phyloP scores from a whole-genome alignment of 306 rosid genomes.

The Cyclanthera cordifolia region DNA sequence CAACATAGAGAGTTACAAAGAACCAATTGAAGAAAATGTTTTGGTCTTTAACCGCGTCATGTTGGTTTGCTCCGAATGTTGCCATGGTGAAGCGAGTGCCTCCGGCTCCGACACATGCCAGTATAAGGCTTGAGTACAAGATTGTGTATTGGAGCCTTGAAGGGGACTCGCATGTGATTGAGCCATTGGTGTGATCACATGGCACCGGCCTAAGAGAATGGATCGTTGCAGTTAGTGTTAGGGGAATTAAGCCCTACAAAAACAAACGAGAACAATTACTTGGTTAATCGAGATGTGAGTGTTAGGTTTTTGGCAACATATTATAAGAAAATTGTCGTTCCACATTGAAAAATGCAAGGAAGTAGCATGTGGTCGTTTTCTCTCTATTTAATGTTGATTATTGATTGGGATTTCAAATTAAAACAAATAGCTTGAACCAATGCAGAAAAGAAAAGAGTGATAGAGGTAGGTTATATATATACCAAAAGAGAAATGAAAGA shows the following conservation, averaged over 20 bases:
- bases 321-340: too few relatives aligned
- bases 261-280: background rate
- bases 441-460: too few relatives aligned
- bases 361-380: too few relatives aligned
- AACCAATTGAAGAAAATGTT: constrained; percentile 30
- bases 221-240: constrained; percentile 24
- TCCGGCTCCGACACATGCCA: constrained; percentile 26
- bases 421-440: too few relatives aligned
- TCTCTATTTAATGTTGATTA: too few relatives aligned
- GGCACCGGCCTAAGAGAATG: constrained; percentile 19
- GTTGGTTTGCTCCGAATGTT: constrained; percentile 31
- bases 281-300: too few relatives aligned
- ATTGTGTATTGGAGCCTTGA: constrained; percentile 24
- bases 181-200: constrained; percentile 9
- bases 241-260: constrained; percentile 19
- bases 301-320: too few relatives aligned
- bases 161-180: constrained; percentile 13
- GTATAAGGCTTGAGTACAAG: constrained; percentile 17
- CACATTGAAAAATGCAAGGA: too few relatives aligned
- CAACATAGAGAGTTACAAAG: constrained; percentile 22
- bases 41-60: constrained; percentile 15
- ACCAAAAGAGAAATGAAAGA: constrained; percentile 32
- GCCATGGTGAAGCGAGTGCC: constrained; percentile 35
- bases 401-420: too few relatives aligned
- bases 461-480: too few relatives aligned